Conservation (phyloP, 768 basidiomycete genomes). For the Nevesoporus exiguus region DNA sequence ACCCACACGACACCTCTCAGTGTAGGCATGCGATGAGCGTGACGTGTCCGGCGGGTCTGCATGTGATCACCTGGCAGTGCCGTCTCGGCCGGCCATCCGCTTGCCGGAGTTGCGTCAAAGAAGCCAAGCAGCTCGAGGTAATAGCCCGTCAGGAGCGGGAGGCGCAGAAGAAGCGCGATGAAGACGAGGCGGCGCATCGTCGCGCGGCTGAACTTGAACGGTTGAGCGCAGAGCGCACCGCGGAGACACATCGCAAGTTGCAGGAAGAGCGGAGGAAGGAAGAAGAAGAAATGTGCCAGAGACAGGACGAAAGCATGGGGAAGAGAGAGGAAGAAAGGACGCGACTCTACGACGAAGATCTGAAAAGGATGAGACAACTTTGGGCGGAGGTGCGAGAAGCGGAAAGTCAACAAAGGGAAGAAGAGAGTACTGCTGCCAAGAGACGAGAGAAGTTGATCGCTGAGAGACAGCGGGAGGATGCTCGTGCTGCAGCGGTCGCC, state of each 20-base stretch:
- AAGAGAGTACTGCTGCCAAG: neutral
- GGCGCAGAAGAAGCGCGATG: constrained; percentile 41
- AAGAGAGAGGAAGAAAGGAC: neutral
- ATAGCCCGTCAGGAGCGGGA: constrained; percentile 28
- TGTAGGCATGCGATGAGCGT: constrained; percentile 38
- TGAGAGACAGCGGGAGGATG: neutral
- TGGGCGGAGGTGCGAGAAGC: too few relatives aligned
- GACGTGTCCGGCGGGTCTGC: constrained; percentile 43
- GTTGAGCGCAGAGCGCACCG: constrained; percentile 20
- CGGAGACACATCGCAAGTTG: too few relatives aligned
- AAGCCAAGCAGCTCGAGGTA: constrained; percentile 35
- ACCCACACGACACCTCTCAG: constrained; percentile 28
- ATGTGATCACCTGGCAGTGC: constrained; percentile 44
- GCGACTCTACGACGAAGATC: too few relatives aligned
- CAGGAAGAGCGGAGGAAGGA: constrained; percentile 35
- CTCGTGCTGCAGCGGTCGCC: neutral
- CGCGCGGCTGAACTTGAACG: constrained; percentile 41
- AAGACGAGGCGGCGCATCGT: constrained; percentile 39
- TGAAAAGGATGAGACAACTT: too few relatives aligned
- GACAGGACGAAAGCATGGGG: neutral
- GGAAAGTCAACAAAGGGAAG: neutral
- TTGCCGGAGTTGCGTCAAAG: constrained; percentile 46
- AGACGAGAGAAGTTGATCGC: neutral
- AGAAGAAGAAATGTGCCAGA: neutral
- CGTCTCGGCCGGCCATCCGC: constrained; percentile 29